Evolutionary conservation across 768 basidiomycete species (phyloP).

Genomic region (Russula virescens): DNA sequence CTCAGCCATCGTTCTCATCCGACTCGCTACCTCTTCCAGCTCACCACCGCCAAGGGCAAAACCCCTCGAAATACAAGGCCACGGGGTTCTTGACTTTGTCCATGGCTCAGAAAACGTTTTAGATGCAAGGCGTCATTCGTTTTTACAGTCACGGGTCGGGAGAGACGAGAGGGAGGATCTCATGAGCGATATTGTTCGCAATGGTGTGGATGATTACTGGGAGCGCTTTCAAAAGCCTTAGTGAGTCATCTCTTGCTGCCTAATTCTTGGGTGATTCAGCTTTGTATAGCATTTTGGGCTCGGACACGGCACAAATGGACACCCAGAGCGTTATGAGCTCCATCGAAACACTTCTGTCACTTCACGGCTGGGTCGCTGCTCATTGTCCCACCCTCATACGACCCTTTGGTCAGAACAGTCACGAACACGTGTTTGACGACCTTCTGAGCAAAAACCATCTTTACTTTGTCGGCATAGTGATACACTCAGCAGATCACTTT

Average conservation of each 20-base stretch:
- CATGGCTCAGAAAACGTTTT: slow-evolving; percentile 66
- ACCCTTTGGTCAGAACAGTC: slow-evolving; percentile 91
- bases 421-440: slow-evolving; percentile 84
- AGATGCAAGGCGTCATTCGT: slow-evolving; percentile 83
- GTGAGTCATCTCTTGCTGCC: slow-evolving; percentile 39
- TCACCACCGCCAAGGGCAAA: slow-evolving; percentile 26
- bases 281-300: slow-evolving; percentile 57
- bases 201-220: slow-evolving; percentile 88
- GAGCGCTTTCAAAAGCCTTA: slow-evolving; percentile 87
- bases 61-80: slow-evolving; percentile 43
- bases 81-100: slow-evolving; percentile 62
- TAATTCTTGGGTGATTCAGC: not conserved
- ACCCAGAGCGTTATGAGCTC: slow-evolving; percentile 83
- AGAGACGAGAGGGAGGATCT: slow-evolving; percentile 81
- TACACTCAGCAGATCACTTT: slow-evolving; percentile 99
- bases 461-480: slow-evolving; percentile 91
- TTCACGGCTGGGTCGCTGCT: slow-evolving; percentile 98
- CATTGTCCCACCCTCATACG: slow-evolving; percentile 88
- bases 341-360: slow-evolving; percentile 88
- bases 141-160: slow-evolving; percentile 83
- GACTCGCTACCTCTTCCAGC: slow-evolving; percentile 34
- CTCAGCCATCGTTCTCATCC: slow-evolving; percentile 34
- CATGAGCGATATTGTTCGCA: slow-evolving; percentile 63
- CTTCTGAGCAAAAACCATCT: slow-evolving; percentile 76
- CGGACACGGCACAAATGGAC: slow-evolving; percentile 84